Evolutionary conservation across 2,329 filamentous ascomycete genomes (phyloP), one percentile per base, ranked within the genome.

Genomic region (Verticillium isaacii): DNA sequence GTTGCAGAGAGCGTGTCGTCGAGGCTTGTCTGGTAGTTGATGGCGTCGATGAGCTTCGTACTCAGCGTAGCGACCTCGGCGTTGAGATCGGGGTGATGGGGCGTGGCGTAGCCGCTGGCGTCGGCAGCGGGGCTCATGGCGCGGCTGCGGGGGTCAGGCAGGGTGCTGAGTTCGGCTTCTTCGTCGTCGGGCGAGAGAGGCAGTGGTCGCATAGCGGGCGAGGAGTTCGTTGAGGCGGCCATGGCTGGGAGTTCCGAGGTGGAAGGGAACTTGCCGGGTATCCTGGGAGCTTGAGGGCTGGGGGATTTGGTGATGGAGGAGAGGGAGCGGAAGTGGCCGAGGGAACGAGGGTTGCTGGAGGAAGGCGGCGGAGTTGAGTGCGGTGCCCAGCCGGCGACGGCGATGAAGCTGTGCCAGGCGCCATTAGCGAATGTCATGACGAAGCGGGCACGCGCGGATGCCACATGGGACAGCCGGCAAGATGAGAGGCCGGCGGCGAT

Each of bases 31-130:
- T 97, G 93, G 74, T 96, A 90, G 73, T 99, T 99, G 77, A 99
- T 97, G 55, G 95, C 94, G 71, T 95, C 94, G 69, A 99, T 94
- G 65, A 99, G 87, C 75, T 99, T 99, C 57, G 93, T 94, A 77
- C 93, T 98, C 36, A 99, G 81, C 7, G 91, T 88, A 8, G 94
- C 91, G 32, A 99, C 92, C 76, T 98, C 95, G 62, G 85, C 80
- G 66, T 82, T 82, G 25, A 87, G 76, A 61, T 86, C 85, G 5
- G 84, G 82, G 64, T 86, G 83, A 55, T 79, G 81, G 7, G 60
- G 70, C 50, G 69, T 63, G 62, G 71, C 64, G 41, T 70, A 66
- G 56, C 71, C 67, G 37, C 77, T 76, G 57, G 72, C 73, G 7
- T 77, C 74, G 57, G 72, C 73, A 7, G 77, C 74, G 9, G 82